Evolutionary conservation across 2,329 filamentous ascomycete genomes (phyloP).

Genomic region (Fusarium sulawesiense): DNA sequence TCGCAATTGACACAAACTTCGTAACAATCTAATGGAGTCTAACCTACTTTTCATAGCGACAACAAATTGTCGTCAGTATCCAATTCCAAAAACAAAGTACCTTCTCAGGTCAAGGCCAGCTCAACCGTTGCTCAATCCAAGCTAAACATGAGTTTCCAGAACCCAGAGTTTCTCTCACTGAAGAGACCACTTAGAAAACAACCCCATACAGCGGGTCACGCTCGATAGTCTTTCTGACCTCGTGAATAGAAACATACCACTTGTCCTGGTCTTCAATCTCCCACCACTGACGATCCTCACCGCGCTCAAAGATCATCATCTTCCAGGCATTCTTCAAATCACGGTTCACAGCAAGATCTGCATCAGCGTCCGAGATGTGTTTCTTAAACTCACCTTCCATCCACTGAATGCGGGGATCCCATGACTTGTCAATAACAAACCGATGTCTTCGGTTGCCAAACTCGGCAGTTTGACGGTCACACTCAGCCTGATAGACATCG

Average conservation of each 20-base stretch:
- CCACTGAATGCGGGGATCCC: conserved; percentile 26
- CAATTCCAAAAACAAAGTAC: not conserved
- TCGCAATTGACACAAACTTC: too few relatives aligned
- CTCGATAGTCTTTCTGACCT: not conserved
- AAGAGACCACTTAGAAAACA: not conserved
- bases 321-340: not conserved
- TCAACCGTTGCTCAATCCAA: not conserved
- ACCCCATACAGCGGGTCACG: not conserved
- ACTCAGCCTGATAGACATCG: not conserved
- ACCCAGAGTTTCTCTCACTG: too few relatives aligned
- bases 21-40: too few relatives aligned
- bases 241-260: conserved; percentile 1
- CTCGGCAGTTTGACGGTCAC: not conserved
- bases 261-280: not conserved
- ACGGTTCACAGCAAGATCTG: rapidly evolving
- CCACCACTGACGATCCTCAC: conserved; percentile 1
- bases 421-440: not conserved
- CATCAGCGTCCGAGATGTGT: not conserved
- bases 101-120: not conserved
- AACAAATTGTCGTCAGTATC: not conserved
- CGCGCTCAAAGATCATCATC: not conserved
- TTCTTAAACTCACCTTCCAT: not conserved
- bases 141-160: not conserved
- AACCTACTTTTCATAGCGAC: too few relatives aligned
- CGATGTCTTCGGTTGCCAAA: conserved; percentile 7